Evolutionary conservation across 345 rosid species (phyloP).

Genomic region (Bruguiera parviflora): DNA sequence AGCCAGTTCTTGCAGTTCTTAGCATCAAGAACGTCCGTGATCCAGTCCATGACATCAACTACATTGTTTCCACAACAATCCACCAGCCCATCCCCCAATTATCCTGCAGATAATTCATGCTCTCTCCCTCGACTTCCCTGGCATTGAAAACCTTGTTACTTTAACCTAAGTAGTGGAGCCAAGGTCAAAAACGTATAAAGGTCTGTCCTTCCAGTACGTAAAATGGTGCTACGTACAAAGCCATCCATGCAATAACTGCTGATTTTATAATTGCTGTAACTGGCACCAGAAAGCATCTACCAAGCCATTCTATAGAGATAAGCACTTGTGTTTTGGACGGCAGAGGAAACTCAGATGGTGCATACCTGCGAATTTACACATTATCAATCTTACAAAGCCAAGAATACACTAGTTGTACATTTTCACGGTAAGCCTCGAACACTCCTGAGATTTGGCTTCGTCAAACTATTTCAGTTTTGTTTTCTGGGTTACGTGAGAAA

Average conservation of each 20-base stretch:
- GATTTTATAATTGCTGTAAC: conserved; percentile 77
- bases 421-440: conserved; percentile 48
- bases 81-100: conserved; percentile 51
- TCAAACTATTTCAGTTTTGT: too few species aligned
- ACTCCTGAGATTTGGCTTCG: conserved; percentile 50
- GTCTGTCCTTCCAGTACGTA: conserved; percentile 77
- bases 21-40: conserved; percentile 80
- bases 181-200: conserved; percentile 79
- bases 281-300: conserved; percentile 51
- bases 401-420: not conserved
- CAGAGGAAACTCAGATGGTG: conserved; percentile 81
- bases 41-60: conserved; percentile 59
- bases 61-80: conserved; percentile 29
- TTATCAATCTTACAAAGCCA: conserved; percentile 2
- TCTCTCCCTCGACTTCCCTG: conserved; percentile 67
- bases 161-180: conserved; percentile 78
- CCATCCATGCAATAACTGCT: conserved; percentile 67
- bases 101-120: conserved; percentile 50
- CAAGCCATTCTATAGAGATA: conserved; percentile 72
- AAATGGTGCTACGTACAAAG: conserved; percentile 72
- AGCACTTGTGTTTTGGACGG: conserved; percentile 78
- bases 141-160: conserved; percentile 85
- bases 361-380: conserved; percentile 46
- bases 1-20: not conserved
- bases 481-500: too few species aligned